Evolutionary conservation across 192 early-diverging fungal genomes (phyloP), one percentile per base, ranked within the genome.

Genomic region (Haplosporangium gracile): DNA sequence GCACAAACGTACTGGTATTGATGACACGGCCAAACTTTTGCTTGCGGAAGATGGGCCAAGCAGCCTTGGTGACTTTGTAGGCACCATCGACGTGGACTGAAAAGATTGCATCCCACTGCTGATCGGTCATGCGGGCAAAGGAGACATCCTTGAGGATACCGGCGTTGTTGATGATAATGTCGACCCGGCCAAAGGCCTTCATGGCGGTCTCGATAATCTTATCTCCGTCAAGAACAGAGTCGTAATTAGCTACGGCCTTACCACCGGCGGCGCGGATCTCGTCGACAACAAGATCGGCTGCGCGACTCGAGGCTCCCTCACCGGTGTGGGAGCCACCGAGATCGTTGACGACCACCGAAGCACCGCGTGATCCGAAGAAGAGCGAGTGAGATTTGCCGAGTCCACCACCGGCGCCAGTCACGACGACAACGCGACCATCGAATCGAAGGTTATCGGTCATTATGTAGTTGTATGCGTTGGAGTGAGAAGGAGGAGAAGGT

Each of bases 181-280:
- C 95, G 72, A 96, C 80, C 15, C 94, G 93, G 10, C 95, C 95
- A 90, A 95, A 96, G 24, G 93, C 93, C 83, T 95, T 92, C 77
- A 99, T 91, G 9, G 97, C 98, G 9, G 98, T 98, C 53, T 96
- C 95, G 42, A 99, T 93, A 15, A 99, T 88, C 88, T 95, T 95
- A 10, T 99, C 98, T 69, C 98, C 98, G n/a, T 98, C 95, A 85
- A 98, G 98, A 32, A 99, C 98, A 36, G 98, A 99, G 88, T 98
- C 95, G 89, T 95, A 94, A 83, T 94, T 95, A 81, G 98, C 96
- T 15, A 96, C 97, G 26, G 98, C 98, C 82, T 94, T 94, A 70
- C 97, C 98, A 68, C 98, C 98, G 20, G 91, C 88, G 38, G 88
- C 89, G 24, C 83, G 89, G 83, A 99, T 96, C 86, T 99, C 97